phyloP scores from a whole-genome alignment of 2,329 filamentous ascomycete species.

The Colletotrichum sp. region DNA sequence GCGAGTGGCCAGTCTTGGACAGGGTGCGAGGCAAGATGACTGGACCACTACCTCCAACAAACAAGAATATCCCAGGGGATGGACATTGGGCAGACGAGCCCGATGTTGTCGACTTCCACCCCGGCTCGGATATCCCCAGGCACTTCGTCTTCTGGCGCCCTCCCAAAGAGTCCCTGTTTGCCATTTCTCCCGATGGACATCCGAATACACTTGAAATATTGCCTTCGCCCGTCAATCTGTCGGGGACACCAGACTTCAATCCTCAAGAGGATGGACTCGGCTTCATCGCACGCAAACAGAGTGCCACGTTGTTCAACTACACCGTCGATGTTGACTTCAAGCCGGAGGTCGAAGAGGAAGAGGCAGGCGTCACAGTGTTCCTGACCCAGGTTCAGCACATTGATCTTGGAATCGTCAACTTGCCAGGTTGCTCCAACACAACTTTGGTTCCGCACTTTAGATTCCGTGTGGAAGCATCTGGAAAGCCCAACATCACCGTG shows the following conservation, averaged over 20 bases:
- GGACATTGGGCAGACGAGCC: slow-evolving; percentile 46
- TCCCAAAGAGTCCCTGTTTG: slow-evolving; percentile 42
- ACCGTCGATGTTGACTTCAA: slow-evolving; percentile 50
- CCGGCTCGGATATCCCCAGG: slow-evolving; percentile 38
- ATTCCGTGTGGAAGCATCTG: slow-evolving; percentile 45
- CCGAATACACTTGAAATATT: slow-evolving; percentile 35
- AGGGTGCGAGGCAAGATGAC: slow-evolving; percentile 49
- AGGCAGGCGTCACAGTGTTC: slow-evolving; percentile 59
- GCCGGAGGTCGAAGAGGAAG: slow-evolving; percentile 42
- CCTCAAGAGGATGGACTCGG: slow-evolving; percentile 43
- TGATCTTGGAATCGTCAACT: slow-evolving; percentile 46
- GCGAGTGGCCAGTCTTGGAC: slow-evolving; percentile 51
- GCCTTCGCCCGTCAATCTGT: slow-evolving; percentile 24
- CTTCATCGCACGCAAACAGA: slow-evolving; percentile 60
- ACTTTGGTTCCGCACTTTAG: slow-evolving; percentile 42
- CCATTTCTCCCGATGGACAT: slow-evolving; percentile 38
- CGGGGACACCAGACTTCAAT: slow-evolving; percentile 36
- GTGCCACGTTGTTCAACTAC: slow-evolving; percentile 59
- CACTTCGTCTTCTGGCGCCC: slow-evolving; percentile 54
- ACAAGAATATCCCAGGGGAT: slow-evolving; percentile 36
- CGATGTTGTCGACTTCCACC: slow-evolving; percentile 50
- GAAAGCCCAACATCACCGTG: slow-evolving; percentile 32
- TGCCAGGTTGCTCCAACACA: slow-evolving; percentile 16
- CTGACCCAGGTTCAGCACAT: slow-evolving; percentile 59
- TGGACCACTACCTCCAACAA: slow-evolving; percentile 40